Conservation (phyloP, 2,329 filamentous ascomycete species). For the Pyrenophora tritici-repentis region DNA sequence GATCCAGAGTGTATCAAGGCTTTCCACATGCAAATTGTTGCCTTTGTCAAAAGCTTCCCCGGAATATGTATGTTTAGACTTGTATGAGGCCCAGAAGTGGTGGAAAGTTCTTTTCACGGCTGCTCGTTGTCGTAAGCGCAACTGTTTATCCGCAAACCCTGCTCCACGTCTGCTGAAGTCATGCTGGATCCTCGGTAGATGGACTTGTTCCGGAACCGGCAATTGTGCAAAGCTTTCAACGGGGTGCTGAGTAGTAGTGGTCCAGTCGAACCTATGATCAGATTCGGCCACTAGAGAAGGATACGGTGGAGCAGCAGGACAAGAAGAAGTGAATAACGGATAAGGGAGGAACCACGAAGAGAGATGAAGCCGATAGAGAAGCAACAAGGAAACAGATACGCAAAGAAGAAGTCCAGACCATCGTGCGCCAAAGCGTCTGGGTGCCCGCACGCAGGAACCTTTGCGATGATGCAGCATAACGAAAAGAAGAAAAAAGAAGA, state of each 20-base stretch:
- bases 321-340: constrained; percentile 12
- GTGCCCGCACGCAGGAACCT: constrained; percentile 12
- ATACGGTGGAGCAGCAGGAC: constrained; percentile 20
- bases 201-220: background rate
- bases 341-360: constrained; percentile 16
- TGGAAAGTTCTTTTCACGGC: constrained; percentile 74
- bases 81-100: constrained; percentile 78
- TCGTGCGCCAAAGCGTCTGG: constrained; percentile 15
- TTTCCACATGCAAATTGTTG: background rate
- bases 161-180: background rate
- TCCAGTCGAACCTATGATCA: background rate
- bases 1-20: constrained; percentile 1
- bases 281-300: constrained; percentile 7
- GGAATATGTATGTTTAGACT: background rate
- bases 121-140: constrained; percentile 66
- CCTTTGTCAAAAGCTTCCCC: background rate
- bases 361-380: constrained; percentile 11
- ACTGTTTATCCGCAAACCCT: constrained; percentile 35
- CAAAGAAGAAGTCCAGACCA: constrained; percentile 19
- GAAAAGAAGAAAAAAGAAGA: background rate
- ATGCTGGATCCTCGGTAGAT: background rate
- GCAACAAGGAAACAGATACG: constrained; percentile 15
- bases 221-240: background rate
- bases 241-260: background rate
- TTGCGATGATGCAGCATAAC: constrained; percentile 17